A percentile compares a stretch with the other conserved stretches of the same genome.
These are phyloP conservation scores for Chalciporus chontae DNA, from an alignment of 768 basidiomycete genomes.

Conservation along the genomic window DNA sequence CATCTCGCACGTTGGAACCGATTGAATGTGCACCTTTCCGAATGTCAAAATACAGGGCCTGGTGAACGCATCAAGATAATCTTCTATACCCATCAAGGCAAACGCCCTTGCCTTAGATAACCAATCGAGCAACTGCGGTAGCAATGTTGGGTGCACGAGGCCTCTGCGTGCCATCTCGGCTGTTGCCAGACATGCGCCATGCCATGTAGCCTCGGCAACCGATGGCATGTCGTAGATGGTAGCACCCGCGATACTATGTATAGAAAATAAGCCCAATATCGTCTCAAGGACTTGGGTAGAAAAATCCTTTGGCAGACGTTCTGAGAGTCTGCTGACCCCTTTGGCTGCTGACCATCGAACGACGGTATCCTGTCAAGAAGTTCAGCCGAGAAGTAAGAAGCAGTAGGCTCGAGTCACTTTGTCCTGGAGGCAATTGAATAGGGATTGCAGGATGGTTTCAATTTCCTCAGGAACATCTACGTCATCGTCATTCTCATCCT, in stretches of 20 bases:
- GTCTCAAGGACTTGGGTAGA: slow-evolving; percentile 79
- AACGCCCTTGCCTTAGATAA: slow-evolving; percentile 60
- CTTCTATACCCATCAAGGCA: slow-evolving; percentile 7
- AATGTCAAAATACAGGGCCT: slow-evolving; percentile 93
- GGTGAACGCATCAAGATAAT: slow-evolving; percentile 10
- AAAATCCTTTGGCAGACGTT: slow-evolving; percentile 74
- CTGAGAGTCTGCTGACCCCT: slow-evolving; percentile 79
- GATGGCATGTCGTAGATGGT: slow-evolving; percentile 69
- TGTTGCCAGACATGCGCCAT: slow-evolving; percentile 88
- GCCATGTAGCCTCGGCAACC: slow-evolving; percentile 87
- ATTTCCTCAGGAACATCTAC: slow-evolving; percentile 75
- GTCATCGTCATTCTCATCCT: slow-evolving; percentile 36
- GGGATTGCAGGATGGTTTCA: slow-evolving; percentile 66
- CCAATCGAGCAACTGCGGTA: slow-evolving; percentile 72
- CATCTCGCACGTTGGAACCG: slow-evolving; percentile 92
- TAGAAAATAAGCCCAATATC: slow-evolving; percentile 69
- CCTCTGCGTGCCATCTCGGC: slow-evolving; percentile 90
- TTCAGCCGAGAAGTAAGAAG: neutral
- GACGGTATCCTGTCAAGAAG: slow-evolving; percentile 72
- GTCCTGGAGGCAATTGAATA: slow-evolving; percentile 76
- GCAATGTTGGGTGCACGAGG: slow-evolving; percentile 53
- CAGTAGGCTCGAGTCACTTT: slow-evolving; percentile 47
- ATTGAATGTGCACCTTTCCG: slow-evolving; percentile 90
- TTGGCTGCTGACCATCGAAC: slow-evolving; percentile 96
- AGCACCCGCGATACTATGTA: slow-evolving; percentile 65